A percentile compares a stretch with the other conserved stretches of the same genome.
Evolutionary conservation across 768 basidiomycete genomes (phyloP).

Genomic region (Lactarius quietus): DNA sequence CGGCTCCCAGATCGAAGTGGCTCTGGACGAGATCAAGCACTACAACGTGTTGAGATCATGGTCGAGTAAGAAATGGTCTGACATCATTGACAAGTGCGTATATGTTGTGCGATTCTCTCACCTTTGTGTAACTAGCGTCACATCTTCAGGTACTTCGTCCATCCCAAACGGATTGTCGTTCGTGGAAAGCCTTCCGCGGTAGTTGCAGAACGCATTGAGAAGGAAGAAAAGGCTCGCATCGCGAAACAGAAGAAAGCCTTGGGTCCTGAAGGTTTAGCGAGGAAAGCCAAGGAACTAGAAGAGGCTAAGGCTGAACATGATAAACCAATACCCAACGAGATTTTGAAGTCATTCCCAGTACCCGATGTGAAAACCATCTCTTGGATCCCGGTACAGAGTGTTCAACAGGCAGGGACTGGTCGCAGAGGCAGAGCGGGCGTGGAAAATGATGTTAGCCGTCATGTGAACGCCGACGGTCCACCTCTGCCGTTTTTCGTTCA

Average conservation of each 20-base stretch:
- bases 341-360: conserved; percentile 84
- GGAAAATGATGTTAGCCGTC: conserved; percentile 48
- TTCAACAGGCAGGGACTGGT: conserved; percentile 58
- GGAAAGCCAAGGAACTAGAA: conserved; percentile 64
- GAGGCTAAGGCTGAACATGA: conserved; percentile 87
- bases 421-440: conserved; percentile 36
- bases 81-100: conserved; percentile 67
- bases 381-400: conserved; percentile 79
- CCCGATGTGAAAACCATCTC: conserved; percentile 87
- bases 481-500: conserved; percentile 85
- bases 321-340: conserved; percentile 70
- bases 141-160: conserved; percentile 66
- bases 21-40: conserved; percentile 76
- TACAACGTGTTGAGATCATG: conserved; percentile 66
- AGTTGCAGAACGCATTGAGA: conserved; percentile 76
- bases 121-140: neutral
- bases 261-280: conserved; percentile 77
- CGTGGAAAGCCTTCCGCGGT: conserved; percentile 84
- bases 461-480: conserved; percentile 65
- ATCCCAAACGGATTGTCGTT: conserved; percentile 69
- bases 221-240: conserved; percentile 75
- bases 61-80: conserved; percentile 72
- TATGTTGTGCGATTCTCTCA: neutral
- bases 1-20: conserved; percentile 68
- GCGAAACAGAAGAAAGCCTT: conserved; percentile 62